Evolutionary conservation across 495 filamentous ascomycete species (phyloP).

Genomic region (Aspergillus indologenus): DNA sequence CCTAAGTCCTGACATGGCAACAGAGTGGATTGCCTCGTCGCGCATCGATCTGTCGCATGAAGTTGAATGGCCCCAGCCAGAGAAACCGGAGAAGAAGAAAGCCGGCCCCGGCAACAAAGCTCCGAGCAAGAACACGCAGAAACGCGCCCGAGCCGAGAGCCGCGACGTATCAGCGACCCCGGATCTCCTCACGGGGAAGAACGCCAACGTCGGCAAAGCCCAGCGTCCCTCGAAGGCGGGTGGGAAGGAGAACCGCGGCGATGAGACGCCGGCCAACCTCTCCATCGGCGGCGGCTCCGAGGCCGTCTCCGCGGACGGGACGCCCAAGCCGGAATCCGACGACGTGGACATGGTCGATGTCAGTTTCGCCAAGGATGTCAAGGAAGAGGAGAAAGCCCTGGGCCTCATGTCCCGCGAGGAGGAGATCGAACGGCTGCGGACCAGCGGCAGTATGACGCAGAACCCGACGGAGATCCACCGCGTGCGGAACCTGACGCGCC

Average conservation of each 20-base stretch:
- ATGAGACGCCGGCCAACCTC: constrained; percentile 33
- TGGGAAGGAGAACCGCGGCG: constrained; percentile 59
- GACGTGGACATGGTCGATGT: constrained; percentile 64
- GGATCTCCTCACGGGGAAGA: constrained; percentile 51
- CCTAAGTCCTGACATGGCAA: constrained; percentile 22
- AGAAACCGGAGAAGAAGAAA: constrained; percentile 67
- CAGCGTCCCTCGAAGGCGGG: constrained; percentile 55
- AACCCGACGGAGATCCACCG: constrained; percentile 96
- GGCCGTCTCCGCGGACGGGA: constrained; percentile 48
- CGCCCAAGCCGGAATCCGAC: constrained; percentile 57
- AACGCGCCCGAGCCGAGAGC: constrained; percentile 50
- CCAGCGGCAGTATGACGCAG: constrained; percentile 95
- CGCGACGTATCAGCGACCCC: constrained; percentile 59
- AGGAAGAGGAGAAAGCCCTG: constrained; percentile 45
- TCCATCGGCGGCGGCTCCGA: constrained; percentile 46
- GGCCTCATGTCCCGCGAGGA: constrained; percentile 75
- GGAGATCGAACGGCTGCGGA: constrained; percentile 93
- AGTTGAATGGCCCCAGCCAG: constrained; percentile 74
- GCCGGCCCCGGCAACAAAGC: constrained; percentile 43
- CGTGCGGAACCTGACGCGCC: constrained; percentile 85
- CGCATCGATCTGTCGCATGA: constrained; percentile 78
- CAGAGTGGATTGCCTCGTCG: constrained; percentile 81
- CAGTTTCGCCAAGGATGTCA: constrained; percentile 46
- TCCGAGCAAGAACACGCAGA: constrained; percentile 50
- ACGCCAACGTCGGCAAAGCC: constrained; percentile 44